phyloP scores from a whole-genome alignment of 2,329 filamentous ascomycete species.

The Cercospora sesami region DNA sequence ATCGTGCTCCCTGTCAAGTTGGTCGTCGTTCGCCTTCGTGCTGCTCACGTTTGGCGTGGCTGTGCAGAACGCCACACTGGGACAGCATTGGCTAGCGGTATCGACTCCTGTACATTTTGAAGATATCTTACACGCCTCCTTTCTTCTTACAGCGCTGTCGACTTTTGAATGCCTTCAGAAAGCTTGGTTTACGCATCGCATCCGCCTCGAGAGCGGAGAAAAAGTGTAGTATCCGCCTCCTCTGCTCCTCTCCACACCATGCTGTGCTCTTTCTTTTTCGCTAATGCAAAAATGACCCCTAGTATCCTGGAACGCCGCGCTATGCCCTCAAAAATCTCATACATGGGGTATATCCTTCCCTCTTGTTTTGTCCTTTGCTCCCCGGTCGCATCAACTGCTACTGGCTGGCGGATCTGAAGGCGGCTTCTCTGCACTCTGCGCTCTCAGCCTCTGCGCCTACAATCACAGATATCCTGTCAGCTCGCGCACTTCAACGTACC shows the following conservation, averaged over 20 bases:
- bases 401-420: constrained; percentile 15
- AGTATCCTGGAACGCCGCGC: constrained; percentile 28
- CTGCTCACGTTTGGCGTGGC: not conserved
- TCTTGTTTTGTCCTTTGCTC: not conserved
- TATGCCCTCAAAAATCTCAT: constrained; percentile 30
- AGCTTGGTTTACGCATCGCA: not conserved
- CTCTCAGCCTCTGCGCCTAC: constrained; percentile 36
- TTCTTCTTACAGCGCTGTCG: not conserved
- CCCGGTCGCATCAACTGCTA: constrained; percentile 1
- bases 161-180: not conserved
- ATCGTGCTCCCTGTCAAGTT: not conserved
- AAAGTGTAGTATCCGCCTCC: not conserved
- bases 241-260: not conserved
- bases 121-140: constrained; percentile 8
- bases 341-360: constrained; percentile 16
- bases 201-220: constrained; percentile 11
- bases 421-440: constrained; percentile 26
- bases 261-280: constrained; percentile 12
- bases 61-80: not conserved
- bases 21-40: not conserved
- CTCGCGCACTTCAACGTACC: constrained; percentile 23
- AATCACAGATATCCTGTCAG: constrained; percentile 24
- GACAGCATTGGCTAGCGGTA: not conserved
- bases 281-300: constrained; percentile 18
- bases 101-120: constrained; percentile 8